These are phyloP conservation scores for Daldinia sp. DNA, from an alignment of 2,329 filamentous ascomycete genomes.

Conservation along the genomic window DNA sequence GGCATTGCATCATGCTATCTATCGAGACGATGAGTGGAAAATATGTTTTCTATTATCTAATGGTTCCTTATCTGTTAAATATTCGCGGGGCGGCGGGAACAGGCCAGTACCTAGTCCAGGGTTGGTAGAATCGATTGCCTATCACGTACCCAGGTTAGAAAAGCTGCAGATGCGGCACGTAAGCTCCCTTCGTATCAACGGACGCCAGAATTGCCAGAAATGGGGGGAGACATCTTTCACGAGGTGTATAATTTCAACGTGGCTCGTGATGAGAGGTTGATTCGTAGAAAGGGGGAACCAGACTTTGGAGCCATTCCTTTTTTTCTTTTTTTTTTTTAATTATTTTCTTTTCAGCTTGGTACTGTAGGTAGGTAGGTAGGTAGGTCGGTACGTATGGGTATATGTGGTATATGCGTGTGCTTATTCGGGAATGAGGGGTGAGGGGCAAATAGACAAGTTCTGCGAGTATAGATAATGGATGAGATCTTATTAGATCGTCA, in stretches of 20 bases:
- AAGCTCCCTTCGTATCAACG: slow-evolving; percentile 26
- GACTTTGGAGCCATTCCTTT: not conserved
- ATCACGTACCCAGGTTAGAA: not conserved
- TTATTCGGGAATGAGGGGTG: slow-evolving; percentile 5
- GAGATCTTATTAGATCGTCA: slow-evolving; percentile 35
- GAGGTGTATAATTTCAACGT: slow-evolving; percentile 23
- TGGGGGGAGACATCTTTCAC: slow-evolving; percentile 1
- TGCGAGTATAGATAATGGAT: slow-evolving; percentile 8
- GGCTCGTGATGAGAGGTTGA: slow-evolving; percentile 29
- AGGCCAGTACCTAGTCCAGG: not conserved
- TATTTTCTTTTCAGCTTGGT: not conserved
- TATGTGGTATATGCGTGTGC: too few species aligned
- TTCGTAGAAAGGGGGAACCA: not conserved
- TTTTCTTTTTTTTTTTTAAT: too few species aligned
- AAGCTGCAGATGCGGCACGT: slow-evolving; percentile 15
- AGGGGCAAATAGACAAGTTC: not conserved
- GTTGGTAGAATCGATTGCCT: not conserved
- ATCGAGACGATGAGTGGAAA: not conserved
- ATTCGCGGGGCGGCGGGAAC: not conserved
- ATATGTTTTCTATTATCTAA: slow-evolving; percentile 22
- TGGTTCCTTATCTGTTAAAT: slow-evolving; percentile 5
- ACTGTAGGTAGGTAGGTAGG: too few species aligned
- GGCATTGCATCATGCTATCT: not conserved
- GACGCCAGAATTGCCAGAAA: not conserved
- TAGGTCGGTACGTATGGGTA: too few species aligned